Base-by-base conservation (phyloP, 225 moss, liverwort and hornwort species). In the Pleurozium schreberi region DNA sequence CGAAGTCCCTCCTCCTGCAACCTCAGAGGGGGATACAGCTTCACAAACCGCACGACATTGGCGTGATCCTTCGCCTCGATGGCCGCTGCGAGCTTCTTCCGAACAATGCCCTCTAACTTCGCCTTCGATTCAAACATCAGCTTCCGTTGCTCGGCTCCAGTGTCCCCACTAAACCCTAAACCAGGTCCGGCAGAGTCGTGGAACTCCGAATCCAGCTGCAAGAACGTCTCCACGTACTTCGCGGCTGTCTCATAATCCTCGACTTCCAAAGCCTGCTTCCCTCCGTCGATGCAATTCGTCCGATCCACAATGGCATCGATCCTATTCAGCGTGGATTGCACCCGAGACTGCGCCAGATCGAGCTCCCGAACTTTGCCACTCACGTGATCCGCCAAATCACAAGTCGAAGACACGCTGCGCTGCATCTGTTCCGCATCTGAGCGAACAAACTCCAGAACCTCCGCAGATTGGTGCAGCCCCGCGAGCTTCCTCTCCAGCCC, bases 301-400 rank as follows among this genome's bases (percentile, higher is more conserved):
- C 98, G 96, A 90, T 99, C 97, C 31, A 97, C 98, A 75, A 99
- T 99, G 49, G 95, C 97, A 80, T 97, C 98, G 49, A 99, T 99
- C 88, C 95, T 91, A 63, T 88, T 80, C 30, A 99, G 92, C 22
- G 98, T 98, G 33, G 96, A 92, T 82, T 95, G 95, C 84, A 99
- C 98, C 16, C 98, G 95, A 42, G 97, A 99, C 90, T 99, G 97
- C 52, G 98, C 97, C 87, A 97, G 93, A 91, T 99, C 98, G 68
- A 99, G 94, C 93, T 99, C 96, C 78, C 98, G 88, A 17, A 99
- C 98, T 86, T 99, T 97, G 53, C 95, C 97, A 75, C 97, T 97
- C 75, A 99, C 98, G 88, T 97, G 96, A 89, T 99, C 98, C 86
- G 98, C 98, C 49, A 97, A 92, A 64, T 96, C 97, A 80, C 97